phyloP scores from a whole-genome alignment of 805 yeast genomes.

The Kuraishia cidri region DNA sequence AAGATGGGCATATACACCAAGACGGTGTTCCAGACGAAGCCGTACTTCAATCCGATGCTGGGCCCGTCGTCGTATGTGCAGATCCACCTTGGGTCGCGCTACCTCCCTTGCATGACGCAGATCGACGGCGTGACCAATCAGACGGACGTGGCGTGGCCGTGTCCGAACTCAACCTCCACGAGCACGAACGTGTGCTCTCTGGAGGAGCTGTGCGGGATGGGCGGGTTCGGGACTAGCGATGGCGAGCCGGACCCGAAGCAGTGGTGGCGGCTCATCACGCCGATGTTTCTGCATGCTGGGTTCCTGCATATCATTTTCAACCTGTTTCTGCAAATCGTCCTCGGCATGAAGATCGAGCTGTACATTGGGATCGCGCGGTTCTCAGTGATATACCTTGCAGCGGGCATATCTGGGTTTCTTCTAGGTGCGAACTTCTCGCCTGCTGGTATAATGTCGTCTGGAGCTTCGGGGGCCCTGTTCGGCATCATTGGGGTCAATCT shows the following conservation, averaged over 20 bases:
- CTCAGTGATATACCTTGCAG: constrained; percentile 42
- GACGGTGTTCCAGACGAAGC: constrained; percentile 56
- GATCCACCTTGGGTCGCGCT: constrained; percentile 64
- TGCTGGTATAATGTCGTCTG: constrained; percentile 55
- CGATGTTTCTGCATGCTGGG: constrained; percentile 70
- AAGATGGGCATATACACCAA: constrained; percentile 50
- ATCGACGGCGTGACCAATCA: constrained; percentile 41
- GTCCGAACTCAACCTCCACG: constrained; percentile 54
- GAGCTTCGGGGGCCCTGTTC: constrained; percentile 66
- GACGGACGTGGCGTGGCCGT: constrained; percentile 42
- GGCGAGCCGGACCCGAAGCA: constrained; percentile 39
- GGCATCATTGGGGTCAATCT: constrained; percentile 61
- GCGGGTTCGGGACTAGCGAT: constrained; percentile 29
- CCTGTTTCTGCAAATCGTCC: constrained; percentile 46
- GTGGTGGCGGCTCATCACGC: constrained; percentile 63
- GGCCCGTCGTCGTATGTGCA: constrained; percentile 65
- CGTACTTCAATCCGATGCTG: constrained; percentile 70
- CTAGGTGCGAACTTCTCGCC: constrained; percentile 67
- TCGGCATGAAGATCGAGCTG: constrained; percentile 53
- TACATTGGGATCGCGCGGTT: constrained; percentile 46
- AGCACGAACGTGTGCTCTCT: constrained; percentile 43
- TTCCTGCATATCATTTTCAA: constrained; percentile 61
- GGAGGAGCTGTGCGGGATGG: constrained; percentile 51
- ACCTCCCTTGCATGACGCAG: constrained; percentile 60
- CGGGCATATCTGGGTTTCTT: constrained; percentile 61